Evolutionary conservation across 306 rosid genomes (phyloP), one percentile per base, ranked within the genome.

Genomic region (Urtica urens): DNA sequence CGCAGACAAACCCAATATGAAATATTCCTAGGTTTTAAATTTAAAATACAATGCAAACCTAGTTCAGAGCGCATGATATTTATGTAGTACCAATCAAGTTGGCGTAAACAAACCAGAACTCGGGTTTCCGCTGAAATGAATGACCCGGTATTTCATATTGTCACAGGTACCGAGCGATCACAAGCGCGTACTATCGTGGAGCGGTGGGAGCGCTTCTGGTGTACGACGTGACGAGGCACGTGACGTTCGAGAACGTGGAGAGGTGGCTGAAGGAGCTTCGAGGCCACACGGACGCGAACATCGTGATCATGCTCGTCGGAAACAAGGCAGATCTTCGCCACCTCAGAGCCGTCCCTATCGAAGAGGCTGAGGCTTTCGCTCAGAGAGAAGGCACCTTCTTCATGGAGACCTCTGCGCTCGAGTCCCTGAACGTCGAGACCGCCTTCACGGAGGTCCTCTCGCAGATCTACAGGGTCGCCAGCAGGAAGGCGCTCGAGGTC

Each of bases 191-290:
- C 18, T 83, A 83, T 30, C 39, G 94, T 28, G 94, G 94, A 47
- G 94, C 94, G 19, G 90, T 83, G 12, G 94, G 94, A 9, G 94
- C 94, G 27, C 65, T 83, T 65, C 75, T 83, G 25, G 94, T 83
- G 49, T 83, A 83, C 47, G 94, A 83, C 66, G 86, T 83, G 49
- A 79, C 90, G 6, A 72, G 94, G 44, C 82, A 72, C 21, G 78
- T 77, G 7, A 83, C 90, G 14, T 83, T 83, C 3, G 90, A 83
- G 58, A 83, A 80, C 15, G 83, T 83, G 33, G 86, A 77, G 72
- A 74, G 94, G 51, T 83, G 94, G 94, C 56, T 83, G 44, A 83
- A 83, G 73, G 94, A 83, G 72, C 90, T 83, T 20, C 64, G 94
- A 14, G 86, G 66, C 60, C 94, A 83, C 67, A 83, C 94, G 3